Conservation (phyloP, 495 filamentous ascomycete species). For the Hyaloscypha bicolor region DNA sequence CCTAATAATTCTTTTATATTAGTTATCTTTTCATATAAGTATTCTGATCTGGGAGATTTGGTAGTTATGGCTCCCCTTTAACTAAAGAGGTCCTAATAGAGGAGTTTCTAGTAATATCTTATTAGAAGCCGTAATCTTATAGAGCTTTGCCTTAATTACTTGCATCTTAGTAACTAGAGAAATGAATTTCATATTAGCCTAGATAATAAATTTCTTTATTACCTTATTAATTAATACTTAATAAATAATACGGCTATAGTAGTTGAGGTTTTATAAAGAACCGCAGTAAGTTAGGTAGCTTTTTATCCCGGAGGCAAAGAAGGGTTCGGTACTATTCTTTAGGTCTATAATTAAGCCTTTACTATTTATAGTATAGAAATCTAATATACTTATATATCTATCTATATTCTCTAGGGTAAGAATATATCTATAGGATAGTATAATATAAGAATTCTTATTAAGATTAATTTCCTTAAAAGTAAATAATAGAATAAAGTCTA, state of each 20-base stretch:
- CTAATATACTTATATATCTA: constrained; percentile 61
- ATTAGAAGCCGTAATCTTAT: constrained; percentile 26
- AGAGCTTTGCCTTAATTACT: constrained; percentile 21
- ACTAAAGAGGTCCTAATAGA: constrained; percentile 27
- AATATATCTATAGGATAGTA: constrained; percentile 52
- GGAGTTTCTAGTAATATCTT: constrained; percentile 27
- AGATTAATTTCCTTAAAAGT: too few species aligned
- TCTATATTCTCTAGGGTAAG: constrained; percentile 66
- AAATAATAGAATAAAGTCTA: too few species aligned
- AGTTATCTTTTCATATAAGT: constrained; percentile 25
- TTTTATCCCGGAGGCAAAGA: constrained; percentile 56
- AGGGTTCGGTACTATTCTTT: constrained; percentile 46
- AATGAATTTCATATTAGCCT: constrained; percentile 50
- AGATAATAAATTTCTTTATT: constrained; percentile 66
- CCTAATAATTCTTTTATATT: constrained; percentile 43
- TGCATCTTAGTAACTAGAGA: constrained; percentile 43
- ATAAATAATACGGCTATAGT: constrained; percentile 69
- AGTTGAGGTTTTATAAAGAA: constrained; percentile 60
- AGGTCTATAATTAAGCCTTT: constrained; percentile 48
- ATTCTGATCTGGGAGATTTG: constrained; percentile 30
- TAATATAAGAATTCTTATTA: too few species aligned
- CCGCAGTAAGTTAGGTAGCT: constrained; percentile 66
- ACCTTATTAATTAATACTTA: constrained; percentile 66
- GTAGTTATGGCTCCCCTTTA: constrained; percentile 30
- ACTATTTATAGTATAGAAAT: constrained; percentile 54